phyloP scores from a whole-genome alignment of 2,329 filamentous ascomycete genomes.

The Aphanoascus verrucosus region DNA sequence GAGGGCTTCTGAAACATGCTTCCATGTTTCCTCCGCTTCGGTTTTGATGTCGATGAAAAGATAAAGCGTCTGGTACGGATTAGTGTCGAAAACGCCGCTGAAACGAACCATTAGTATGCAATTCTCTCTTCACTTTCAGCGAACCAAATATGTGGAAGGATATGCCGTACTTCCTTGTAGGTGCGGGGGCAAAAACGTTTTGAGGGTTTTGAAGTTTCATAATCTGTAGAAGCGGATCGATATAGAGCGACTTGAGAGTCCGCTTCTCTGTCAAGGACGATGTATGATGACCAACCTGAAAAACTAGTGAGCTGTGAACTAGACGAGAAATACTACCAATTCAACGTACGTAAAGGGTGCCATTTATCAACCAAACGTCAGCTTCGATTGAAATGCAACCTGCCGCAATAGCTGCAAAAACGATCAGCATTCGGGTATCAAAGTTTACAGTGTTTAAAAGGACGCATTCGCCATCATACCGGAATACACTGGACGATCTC shows the following conservation, averaged over 20 bases:
- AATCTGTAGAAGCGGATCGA: conserved; percentile 48
- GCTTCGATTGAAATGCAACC: conserved; percentile 50
- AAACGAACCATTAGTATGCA: background rate
- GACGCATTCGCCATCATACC: conserved; percentile 19
- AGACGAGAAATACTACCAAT: background rate
- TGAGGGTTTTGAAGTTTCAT: conserved; percentile 47
- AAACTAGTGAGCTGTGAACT: background rate
- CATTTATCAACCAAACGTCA: conserved; percentile 51
- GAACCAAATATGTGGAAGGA: background rate
- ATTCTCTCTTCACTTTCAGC: background rate
- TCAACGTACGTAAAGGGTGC: conserved; percentile 40
- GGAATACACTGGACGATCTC: conserved; percentile 37
- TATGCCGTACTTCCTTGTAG: conserved; percentile 41
- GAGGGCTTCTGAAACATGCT: conserved; percentile 46
- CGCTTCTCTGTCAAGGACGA: conserved; percentile 42
- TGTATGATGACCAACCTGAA: conserved; percentile 46
- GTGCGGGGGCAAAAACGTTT: conserved; percentile 38
- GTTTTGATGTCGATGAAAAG: conserved; percentile 57
- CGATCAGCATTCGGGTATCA: conserved; percentile 15
- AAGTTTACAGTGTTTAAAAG: background rate
- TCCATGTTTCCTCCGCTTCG: conserved; percentile 44
- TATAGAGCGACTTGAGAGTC: conserved; percentile 49
- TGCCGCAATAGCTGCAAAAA: conserved; percentile 41
- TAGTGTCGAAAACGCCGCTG: conserved; percentile 50
- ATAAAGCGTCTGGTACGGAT: conserved; percentile 48